These are phyloP conservation scores for Rhizopus stolonifer DNA, from an alignment of 371 early-diverging fungal species.

Conservation along the genomic window DNA sequence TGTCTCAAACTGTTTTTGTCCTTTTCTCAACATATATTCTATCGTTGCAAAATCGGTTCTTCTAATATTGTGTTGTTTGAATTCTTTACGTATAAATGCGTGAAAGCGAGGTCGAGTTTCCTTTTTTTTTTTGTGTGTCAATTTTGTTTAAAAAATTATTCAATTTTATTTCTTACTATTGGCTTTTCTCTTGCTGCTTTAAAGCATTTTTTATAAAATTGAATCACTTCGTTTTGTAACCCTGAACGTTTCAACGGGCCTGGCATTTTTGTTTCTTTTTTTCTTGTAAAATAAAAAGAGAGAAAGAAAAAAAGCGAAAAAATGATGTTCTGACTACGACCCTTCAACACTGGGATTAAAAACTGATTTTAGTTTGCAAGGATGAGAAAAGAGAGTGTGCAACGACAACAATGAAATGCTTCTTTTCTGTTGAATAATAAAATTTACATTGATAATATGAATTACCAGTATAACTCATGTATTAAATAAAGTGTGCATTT, in stretches of 20 bases:
- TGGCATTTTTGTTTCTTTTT: no score
- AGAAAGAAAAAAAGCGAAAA: no score
- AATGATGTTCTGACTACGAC: no score
- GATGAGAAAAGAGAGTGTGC: no score
- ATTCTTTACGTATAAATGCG: slow-evolving; percentile 60
- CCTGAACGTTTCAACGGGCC: slow-evolving; percentile 53
- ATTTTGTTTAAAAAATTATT: not conserved
- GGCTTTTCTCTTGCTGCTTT: slow-evolving; percentile 60
- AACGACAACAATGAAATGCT: no score
- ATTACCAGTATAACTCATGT: no score
- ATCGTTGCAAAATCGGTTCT: slow-evolving; percentile 64
- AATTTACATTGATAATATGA: no score
- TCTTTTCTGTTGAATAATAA: no score
- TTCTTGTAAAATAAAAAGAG: no score
- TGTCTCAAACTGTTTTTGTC: slow-evolving; percentile 55
- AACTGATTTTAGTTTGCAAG: no score
- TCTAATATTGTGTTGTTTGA: slow-evolving; percentile 53
- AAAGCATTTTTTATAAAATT: slow-evolving; percentile 60
- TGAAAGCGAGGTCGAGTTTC: slow-evolving; percentile 58
- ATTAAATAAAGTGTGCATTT: no score
- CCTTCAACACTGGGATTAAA: no score
- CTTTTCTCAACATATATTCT: slow-evolving; percentile 62
- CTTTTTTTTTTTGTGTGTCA: slow-evolving; percentile 17
- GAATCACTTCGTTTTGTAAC: slow-evolving; percentile 58
- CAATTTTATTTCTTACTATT: slow-evolving; percentile 28